A percentile compares a stretch with the other conserved stretches of the same genome.
Conservation (phyloP, 2,329 filamentous ascomycete species). For the Colletotrichum sp. region DNA sequence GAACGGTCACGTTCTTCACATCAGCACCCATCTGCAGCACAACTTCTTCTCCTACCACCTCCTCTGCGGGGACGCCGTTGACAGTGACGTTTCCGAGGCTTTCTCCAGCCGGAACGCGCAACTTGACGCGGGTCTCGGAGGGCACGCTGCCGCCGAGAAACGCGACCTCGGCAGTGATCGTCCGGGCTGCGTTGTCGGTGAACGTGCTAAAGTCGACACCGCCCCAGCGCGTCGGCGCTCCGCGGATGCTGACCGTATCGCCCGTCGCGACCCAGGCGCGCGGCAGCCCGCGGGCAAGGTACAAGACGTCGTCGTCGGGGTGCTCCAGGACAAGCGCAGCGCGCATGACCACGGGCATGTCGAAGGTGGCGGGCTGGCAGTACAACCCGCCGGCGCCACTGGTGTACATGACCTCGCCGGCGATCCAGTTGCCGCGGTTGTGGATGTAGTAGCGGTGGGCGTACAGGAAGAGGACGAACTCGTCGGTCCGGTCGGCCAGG, state of each 20-base stretch:
- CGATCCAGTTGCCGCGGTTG: background rate
- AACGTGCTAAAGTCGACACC: background rate
- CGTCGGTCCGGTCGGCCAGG: background rate
- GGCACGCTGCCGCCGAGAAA: background rate
- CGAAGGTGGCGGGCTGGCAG: background rate
- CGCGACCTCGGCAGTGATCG: background rate
- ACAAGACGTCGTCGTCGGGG: background rate
- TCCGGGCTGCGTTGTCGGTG: accelerated
- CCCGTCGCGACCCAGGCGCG: background rate
- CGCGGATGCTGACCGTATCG: background rate
- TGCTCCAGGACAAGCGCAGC: background rate
- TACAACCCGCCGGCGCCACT: background rate
- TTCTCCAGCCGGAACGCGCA: background rate
- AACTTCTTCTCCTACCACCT: background rate
- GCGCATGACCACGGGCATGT: background rate
- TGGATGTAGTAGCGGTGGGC: background rate
- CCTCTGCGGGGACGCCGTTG: accelerated
- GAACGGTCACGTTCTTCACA: background rate
- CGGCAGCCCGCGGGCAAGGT: background rate
- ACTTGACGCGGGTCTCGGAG: accelerated
- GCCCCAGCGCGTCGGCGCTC: background rate
- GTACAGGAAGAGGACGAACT: background rate
- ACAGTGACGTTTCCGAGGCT: background rate
- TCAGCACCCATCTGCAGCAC: background rate
- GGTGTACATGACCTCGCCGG: background rate